A percentile compares a stretch with the other conserved stretches of the same genome.
Conservation (phyloP, 495 filamentous ascomycete species). For the Xylaria telfairii region DNA sequence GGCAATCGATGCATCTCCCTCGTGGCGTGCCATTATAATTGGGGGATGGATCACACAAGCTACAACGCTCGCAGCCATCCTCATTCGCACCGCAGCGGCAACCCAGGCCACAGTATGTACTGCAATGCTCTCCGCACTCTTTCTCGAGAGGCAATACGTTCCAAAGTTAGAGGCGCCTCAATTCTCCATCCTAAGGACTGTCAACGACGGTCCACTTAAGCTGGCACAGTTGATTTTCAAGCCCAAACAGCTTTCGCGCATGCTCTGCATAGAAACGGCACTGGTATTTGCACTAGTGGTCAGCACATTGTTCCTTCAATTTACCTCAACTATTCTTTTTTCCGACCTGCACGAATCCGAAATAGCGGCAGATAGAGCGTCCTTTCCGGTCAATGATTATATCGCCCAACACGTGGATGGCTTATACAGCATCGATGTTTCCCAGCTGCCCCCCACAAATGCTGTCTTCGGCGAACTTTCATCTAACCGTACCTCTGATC, state of each 20-base stretch:
- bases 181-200: slow-evolving; percentile 23
- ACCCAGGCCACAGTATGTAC: slow-evolving; percentile 26
- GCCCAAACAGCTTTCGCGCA: background rate
- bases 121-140: slow-evolving; percentile 25
- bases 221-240: slow-evolving; percentile 7
- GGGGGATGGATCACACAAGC: slow-evolving; percentile 20
- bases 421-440: background rate
- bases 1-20: background rate
- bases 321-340: slow-evolving; percentile 25
- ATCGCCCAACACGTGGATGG: background rate
- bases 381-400: background rate
- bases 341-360: slow-evolving; percentile 20
- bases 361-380: background rate
- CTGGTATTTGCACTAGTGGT: background rate
- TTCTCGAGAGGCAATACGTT: slow-evolving; percentile 26
- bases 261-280: background rate
- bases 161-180: slow-evolving; percentile 22
- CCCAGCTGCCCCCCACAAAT: background rate
- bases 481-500: background rate
- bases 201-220: slow-evolving; percentile 26
- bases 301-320: slow-evolving; percentile 15
- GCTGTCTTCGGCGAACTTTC: background rate
- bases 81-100: slow-evolving; percentile 21
- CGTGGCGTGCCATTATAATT: slow-evolving; percentile 27
- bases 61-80: slow-evolving; percentile 25